Base-by-base conservation (phyloP, 139 green algal species). In the Coelastrella sp. region DNA sequence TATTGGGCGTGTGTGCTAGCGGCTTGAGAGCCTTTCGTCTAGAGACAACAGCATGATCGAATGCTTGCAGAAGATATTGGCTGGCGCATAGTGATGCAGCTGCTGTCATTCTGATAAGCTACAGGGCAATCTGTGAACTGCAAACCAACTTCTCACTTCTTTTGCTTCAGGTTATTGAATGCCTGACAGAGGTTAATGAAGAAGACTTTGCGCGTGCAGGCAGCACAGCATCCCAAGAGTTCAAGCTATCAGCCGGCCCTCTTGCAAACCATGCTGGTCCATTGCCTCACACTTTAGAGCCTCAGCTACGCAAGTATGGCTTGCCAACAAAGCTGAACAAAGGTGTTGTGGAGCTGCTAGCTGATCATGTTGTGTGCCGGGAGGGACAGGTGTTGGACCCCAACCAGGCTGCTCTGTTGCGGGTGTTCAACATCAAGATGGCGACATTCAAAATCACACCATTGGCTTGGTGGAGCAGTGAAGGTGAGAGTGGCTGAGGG, bases 281-380 rank as follows among this genome's bases (percentile, higher is more conserved):
- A 6, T 90, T 99, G 68, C 88, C 90, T 27, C 98, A 99, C 92
- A 99, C 98, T 11, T 78, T 99, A 80, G 98, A 99, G 91, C 96
- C 97, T 4, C 88, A 90, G 38, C 92, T 99, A 79, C 91, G 98
- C 9, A 93, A 96, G 83, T 91, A 98, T 81, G 97, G 97, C 9
- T 88, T 99, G 89, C 97, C 98, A 60, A 98, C 95, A 2, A 91
- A 92, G 74, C 93, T 99, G 4, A 95, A 97, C 89, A 97, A 96
- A 87, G 96, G 96, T 0, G 94, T 98, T 35, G 94, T 99, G 75
- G 94, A 98, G 90, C 88, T 98, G 63, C 75, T 98, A 40, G 72
- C 89, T 19, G 94, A 98, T 86, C 88, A 94, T 78, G 77, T 81
- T 86, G 95, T 98, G 35, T 98, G 96, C 89, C 87, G 62, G 13